A percentile compares a stretch with the other conserved stretches of the same genome.
Evolutionary conservation across 352 stramenopile genomes (phyloP).

Genomic region (Phytophthora chlamydospora): DNA sequence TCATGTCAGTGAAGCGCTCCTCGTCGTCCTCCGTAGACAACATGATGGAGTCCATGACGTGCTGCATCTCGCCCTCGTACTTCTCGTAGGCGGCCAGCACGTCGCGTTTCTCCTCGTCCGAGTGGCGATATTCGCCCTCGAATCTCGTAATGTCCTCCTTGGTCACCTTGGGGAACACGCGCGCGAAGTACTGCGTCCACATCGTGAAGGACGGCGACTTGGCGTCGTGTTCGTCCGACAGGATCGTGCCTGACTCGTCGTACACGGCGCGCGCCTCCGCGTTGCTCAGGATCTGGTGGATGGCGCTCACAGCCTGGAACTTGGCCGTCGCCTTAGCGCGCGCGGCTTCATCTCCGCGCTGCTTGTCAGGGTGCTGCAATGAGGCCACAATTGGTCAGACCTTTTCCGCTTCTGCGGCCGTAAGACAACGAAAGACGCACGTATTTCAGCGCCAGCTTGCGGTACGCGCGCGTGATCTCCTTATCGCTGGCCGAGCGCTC

Average conservation of each 20-base stretch:
- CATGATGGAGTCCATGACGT: conserved; percentile 89
- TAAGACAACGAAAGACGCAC: conserved; percentile 34
- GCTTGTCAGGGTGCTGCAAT: conserved; percentile 90
- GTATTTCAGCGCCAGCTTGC: conserved; percentile 74
- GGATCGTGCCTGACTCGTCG: conserved; percentile 85
- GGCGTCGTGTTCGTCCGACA: conserved; percentile 50
- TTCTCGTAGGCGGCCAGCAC: conserved; percentile 81
- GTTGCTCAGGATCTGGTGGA: conserved; percentile 87
- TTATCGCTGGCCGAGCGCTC: conserved; percentile 58
- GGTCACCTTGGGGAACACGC: conserved; percentile 89
- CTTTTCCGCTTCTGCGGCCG: not conserved
- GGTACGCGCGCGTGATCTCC: conserved; percentile 76
- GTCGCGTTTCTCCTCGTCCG: conserved; percentile 83
- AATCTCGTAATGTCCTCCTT: conserved; percentile 82
- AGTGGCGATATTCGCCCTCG: conserved; percentile 80
- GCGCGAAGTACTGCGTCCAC: conserved; percentile 90
- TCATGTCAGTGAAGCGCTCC: conserved; percentile 70
- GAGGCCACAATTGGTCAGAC: conserved; percentile 13
- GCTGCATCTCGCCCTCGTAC: conserved; percentile 78
- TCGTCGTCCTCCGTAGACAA: conserved; percentile 85
- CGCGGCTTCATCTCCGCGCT: conserved; percentile 68
- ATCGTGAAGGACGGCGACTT: conserved; percentile 64
- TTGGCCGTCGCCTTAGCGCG: conserved; percentile 66
- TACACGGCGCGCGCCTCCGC: conserved; percentile 76
- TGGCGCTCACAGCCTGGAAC: conserved; percentile 89